Conservation (phyloP, 140 eudicot species). For the Erigeron philadelphicus region DNA sequence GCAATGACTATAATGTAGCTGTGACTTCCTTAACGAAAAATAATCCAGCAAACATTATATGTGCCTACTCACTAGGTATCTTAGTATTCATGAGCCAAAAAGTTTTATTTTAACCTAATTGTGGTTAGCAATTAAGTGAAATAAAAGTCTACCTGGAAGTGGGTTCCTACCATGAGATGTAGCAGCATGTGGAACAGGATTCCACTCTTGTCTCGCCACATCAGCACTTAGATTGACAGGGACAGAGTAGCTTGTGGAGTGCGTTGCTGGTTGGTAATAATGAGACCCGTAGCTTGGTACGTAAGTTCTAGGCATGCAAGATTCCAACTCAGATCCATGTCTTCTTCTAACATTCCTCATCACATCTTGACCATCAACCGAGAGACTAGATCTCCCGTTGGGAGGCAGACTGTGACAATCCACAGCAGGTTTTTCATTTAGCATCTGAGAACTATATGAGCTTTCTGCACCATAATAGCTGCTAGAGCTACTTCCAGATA, state of each 20-base stretch:
- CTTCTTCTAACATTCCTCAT: constrained; percentile 45
- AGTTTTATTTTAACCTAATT: neutral
- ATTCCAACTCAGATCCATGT: constrained; percentile 30
- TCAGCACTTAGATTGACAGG: constrained; percentile 26
- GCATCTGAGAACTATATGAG: constrained; percentile 32
- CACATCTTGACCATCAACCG: constrained; percentile 27
- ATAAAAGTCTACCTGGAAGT: constrained; percentile 25
- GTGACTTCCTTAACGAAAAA: no score
- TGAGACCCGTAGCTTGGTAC: constrained; percentile 29
- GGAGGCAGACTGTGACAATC: constrained; percentile 26
- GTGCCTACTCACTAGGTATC: neutral
- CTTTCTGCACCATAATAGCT: constrained; percentile 29
- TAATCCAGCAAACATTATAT: no score
- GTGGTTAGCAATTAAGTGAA: neutral
- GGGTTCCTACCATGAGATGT: constrained; percentile 24
- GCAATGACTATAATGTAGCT: no score
- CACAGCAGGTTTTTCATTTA: constrained; percentile 20
- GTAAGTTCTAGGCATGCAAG: constrained; percentile 25
- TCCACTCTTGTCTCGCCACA: constrained; percentile 31
- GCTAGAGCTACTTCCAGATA: constrained; percentile 28
- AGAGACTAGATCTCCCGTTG: constrained; percentile 26
- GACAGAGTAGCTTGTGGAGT: constrained; percentile 20
- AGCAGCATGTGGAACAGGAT: constrained; percentile 28
- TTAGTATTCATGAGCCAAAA: neutral
- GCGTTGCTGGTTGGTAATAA: constrained; percentile 35